Conservation (phyloP, 1,284 basidiomycete species). For the Porodaedalea pini region DNA sequence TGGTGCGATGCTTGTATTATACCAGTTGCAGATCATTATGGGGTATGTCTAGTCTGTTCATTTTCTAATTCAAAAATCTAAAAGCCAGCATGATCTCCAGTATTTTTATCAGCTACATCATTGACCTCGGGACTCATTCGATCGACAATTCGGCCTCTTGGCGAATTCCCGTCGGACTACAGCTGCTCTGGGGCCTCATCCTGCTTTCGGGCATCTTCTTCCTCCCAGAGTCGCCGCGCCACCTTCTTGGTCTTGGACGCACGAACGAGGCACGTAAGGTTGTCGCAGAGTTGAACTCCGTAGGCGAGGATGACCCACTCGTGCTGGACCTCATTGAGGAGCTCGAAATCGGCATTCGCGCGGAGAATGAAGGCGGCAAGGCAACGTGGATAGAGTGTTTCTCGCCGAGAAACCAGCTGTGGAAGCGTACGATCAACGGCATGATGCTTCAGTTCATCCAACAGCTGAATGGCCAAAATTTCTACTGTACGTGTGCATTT, state of each 20-base stretch:
- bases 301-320: slow-evolving; percentile 56
- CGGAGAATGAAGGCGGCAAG: slow-evolving; percentile 74
- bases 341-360: slow-evolving; percentile 62
- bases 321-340: slow-evolving; percentile 67
- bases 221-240: slow-evolving; percentile 79
- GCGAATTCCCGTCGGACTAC: slow-evolving; percentile 66
- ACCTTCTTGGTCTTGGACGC: slow-evolving; percentile 54
- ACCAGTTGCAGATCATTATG: slow-evolving; percentile 72
- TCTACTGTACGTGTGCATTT: slow-evolving; percentile 51
- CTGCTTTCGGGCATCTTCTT: slow-evolving; percentile 68
- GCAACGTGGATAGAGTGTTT: slow-evolving; percentile 80
- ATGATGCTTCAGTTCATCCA: slow-evolving; percentile 84
- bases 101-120: slow-evolving; percentile 69
- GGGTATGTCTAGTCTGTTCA: slow-evolving; percentile 41
- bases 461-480: slow-evolving; percentile 74
- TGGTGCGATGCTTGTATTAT: slow-evolving; percentile 70
- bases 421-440: slow-evolving; percentile 69
- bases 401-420: slow-evolving; percentile 61
- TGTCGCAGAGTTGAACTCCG: slow-evolving; percentile 63
- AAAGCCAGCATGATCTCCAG: slow-evolving; percentile 32
- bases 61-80: not conserved
- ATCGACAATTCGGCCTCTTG: slow-evolving; percentile 61
- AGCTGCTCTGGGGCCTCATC: slow-evolving; percentile 64
- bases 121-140: slow-evolving; percentile 67
- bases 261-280: slow-evolving; percentile 55